Evolutionary conservation across 2,329 filamentous ascomycete genomes (phyloP), one percentile per base, ranked within the genome.

Genomic region (Fusarium albidum): DNA sequence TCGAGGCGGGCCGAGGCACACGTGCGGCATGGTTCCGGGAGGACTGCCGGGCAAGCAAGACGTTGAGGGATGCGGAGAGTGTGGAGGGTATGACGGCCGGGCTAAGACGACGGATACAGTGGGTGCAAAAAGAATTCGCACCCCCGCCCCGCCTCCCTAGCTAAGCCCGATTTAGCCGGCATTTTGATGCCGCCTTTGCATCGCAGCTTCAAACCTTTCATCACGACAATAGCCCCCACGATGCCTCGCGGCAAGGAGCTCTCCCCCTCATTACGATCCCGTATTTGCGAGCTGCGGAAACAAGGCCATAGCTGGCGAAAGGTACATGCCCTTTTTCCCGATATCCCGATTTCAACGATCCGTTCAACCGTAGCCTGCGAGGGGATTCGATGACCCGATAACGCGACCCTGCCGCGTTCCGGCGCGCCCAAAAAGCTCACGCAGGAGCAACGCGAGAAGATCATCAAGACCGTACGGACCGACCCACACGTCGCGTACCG

Each of bases 1-100:
- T 57, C 46, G 38, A 25, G n/a, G 39, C 63, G 63, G 63, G 57
- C 57, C 63, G 52, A 66, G 59, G 52, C 50, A 57, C 51, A 54
- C 38, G 8, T 53, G 52, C 29, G 63, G 63, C 60, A 38, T 35
- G 41, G 45, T 21, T 21, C 42, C 37, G 49, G 49, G 32, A 37
- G 14, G 21, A 35, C 25, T 55, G 13, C 21, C 29, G 43, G 33
- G n/a, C 25, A 13, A 21, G 29, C 32, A 26, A n/a, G 32, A 21
- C 32, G 44, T 42, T 38, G 38, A n/a, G 18, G 31, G 29, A 21
- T 42, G 37, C 32, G 26, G 29, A 40, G 25, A 48, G 38, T 14
- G 28, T 28, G 33, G 31, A 26, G n/a, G n/a, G n/a, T n/a, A n/a
- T n/a, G n/a, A n/a, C n/a, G n/a, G n/a, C n/a, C n/a, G n/a, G n/a